Base-by-base conservation (phyloP, 306 rosid genomes). In the Myrica gale region DNA sequence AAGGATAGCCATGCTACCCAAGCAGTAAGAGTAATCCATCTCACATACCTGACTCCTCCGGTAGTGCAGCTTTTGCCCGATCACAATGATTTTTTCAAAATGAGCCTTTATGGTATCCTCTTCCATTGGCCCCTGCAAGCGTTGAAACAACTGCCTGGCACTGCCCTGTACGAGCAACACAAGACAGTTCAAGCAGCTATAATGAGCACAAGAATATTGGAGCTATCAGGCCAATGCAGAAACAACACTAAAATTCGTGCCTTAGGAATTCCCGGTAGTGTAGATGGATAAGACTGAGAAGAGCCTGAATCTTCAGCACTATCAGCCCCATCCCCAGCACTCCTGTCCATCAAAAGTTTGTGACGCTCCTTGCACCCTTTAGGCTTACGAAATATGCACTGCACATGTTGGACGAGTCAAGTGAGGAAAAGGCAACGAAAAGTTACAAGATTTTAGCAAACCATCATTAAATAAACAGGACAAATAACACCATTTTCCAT, bases 291-390 rank as follows among this genome's bases (percentile, higher is more conserved):
- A 73, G 99, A 93, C 83, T 92, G 99, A 78, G 98, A 92, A 73
- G 98, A 90, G 74, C 98, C 99, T 26, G 99, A 96, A 84, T 96
- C 98, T 82, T 96, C 99, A 65, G 97, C 99, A 80, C 99, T 96
- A 68, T 96, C 99, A 39, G 94, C 98, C 74, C 99, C 98, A 85
- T 96, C 99, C 76, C 96, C 97, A 75, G 92, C 76, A 76, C 81
- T 82, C 86, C 85, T 89, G 72, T 96, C 98, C 98, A 96, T 96
- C 56, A 96, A 84, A 74, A 86, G 45, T 82, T 92, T 96, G 87
- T 96, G 99, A 53, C 96, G 98, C 76, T 96, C 99, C 83, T 90
- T 96, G 88, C 98, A 96, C 80, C 92, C 99, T 74, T 88, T 90
- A 80, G 99, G 94, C 80, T 88, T 92, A 79, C 98, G 97, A 83